Evolutionary conservation across 768 basidiomycete genomes (phyloP).

Genomic region (Suillus clintonianus): DNA sequence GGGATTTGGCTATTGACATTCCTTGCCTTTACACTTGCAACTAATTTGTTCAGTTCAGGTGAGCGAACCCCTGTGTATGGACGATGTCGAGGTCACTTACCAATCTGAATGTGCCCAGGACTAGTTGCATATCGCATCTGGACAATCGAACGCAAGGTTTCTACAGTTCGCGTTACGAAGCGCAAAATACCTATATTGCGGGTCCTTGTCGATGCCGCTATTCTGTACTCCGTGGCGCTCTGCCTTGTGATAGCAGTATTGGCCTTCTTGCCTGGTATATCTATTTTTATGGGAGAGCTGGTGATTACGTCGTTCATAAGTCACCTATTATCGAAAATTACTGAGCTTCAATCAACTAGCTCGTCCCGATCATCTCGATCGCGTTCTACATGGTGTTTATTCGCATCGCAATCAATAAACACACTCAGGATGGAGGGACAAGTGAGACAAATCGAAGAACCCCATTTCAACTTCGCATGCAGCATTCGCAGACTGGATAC

Average conservation of each 20-base stretch:
- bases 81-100: background rate
- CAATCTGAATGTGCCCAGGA: slow-evolving; percentile 13
- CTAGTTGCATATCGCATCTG: slow-evolving; percentile 34
- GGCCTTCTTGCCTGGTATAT: too few relatives aligned
- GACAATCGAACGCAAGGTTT: slow-evolving; percentile 22
- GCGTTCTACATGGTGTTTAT: slow-evolving; percentile 46
- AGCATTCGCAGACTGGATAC: background rate
- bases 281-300: slow-evolving; percentile 38
- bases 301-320: slow-evolving; percentile 20
- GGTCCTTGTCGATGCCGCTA: slow-evolving; percentile 39
- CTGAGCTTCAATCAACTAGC: slow-evolving; percentile 17
- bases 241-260: too few relatives aligned
- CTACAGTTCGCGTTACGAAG: background rate
- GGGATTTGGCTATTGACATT: slow-evolving; percentile 37
- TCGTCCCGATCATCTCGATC: slow-evolving; percentile 42
- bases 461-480: background rate
- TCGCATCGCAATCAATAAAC: slow-evolving; percentile 28
- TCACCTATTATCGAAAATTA: background rate
- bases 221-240: slow-evolving; percentile 38
- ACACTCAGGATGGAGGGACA: background rate
- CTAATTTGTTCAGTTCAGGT: slow-evolving; percentile 36
- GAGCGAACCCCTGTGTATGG: slow-evolving; percentile 4
- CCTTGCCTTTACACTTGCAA: slow-evolving; percentile 31
- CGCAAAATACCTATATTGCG: slow-evolving; percentile 18
- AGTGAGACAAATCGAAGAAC: background rate